phyloP scores from a whole-genome alignment of 768 basidiomycete genomes.

The Pisolithus marmoratus region DNA sequence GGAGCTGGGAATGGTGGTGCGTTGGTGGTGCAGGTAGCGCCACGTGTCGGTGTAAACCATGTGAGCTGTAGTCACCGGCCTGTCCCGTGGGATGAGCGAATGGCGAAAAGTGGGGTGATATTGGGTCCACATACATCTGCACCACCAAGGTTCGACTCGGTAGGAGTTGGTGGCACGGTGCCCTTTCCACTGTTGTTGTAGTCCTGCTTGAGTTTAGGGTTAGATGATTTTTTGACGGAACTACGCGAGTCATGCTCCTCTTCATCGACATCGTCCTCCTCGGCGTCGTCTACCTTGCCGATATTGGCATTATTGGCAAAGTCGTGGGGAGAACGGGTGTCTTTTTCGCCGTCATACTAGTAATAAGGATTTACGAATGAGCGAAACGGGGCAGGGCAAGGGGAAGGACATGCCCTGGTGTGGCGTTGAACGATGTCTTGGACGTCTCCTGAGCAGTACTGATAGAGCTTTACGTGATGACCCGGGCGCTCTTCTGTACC shows the following conservation, averaged over 20 bases:
- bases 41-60: constrained; percentile 25
- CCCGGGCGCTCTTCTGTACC: constrained; percentile 66
- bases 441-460: constrained; percentile 72
- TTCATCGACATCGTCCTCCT: constrained; percentile 36
- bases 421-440: constrained; percentile 68
- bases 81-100: constrained; percentile 10
- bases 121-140: constrained; percentile 18
- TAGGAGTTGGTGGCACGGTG: constrained; percentile 7
- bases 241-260: constrained; percentile 26
- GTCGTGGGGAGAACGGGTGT: constrained; percentile 44
- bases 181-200: constrained; percentile 17
- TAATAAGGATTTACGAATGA: not conserved
- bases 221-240: constrained; percentile 15
- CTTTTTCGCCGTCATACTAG: constrained; percentile 49
- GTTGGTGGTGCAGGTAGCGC: constrained; percentile 30
- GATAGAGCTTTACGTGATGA: constrained; percentile 76
- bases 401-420: constrained; percentile 36
- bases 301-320: constrained; percentile 34
- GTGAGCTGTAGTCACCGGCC: constrained; percentile 24
- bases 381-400: not conserved
- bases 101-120: not conserved
- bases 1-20: constrained; percentile 23
- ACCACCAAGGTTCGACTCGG: constrained; percentile 14
- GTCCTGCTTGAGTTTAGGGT: constrained; percentile 27
- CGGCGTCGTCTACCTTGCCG: constrained; percentile 20